Conservation (phyloP, 345 rosid genomes). For the Eutrema heterophyllum region DNA sequence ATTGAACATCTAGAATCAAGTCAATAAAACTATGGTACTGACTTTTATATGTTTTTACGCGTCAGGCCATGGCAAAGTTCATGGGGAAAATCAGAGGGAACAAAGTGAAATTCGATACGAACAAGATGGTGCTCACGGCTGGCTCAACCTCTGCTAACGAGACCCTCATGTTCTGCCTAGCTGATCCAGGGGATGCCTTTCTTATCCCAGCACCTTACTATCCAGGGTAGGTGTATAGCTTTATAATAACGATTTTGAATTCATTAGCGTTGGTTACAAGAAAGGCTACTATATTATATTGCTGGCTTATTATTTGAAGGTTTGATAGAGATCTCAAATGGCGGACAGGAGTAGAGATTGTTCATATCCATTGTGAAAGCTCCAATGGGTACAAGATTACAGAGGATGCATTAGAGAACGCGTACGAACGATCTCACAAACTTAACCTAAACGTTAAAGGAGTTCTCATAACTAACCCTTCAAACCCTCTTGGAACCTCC, state of each 20-base stretch:
- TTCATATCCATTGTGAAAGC: slow-evolving; percentile 55
- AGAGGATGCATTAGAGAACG: slow-evolving; percentile 54
- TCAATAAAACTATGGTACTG: not conserved
- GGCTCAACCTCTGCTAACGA: slow-evolving; percentile 96
- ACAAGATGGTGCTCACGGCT: slow-evolving; percentile 72
- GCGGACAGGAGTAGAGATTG: slow-evolving; percentile 62
- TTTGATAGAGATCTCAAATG: slow-evolving; percentile 86
- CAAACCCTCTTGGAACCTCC: slow-evolving; percentile 83
- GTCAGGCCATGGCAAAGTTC: slow-evolving; percentile 56
- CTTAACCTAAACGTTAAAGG: slow-evolving; percentile 60
- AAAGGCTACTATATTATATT: slow-evolving; percentile 7
- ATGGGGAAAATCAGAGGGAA: slow-evolving; percentile 65
- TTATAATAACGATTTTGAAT: not conserved
- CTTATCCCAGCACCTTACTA: slow-evolving; percentile 92
- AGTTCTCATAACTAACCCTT: slow-evolving; percentile 77
- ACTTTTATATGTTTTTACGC: not conserved
- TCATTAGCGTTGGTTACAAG: not conserved
- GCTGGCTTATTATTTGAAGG: slow-evolving; percentile 25
- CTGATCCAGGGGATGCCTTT: slow-evolving; percentile 80
- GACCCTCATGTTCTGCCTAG: slow-evolving; percentile 80
- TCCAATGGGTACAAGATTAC: slow-evolving; percentile 56
- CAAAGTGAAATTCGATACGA: slow-evolving; percentile 60
- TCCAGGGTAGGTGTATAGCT: slow-evolving; percentile 51
- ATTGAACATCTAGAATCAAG: not conserved
- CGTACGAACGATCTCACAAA: slow-evolving; percentile 47